Evolutionary conservation across 179 eudicot species (phyloP).

Genomic region (Beta macrorhiza): DNA sequence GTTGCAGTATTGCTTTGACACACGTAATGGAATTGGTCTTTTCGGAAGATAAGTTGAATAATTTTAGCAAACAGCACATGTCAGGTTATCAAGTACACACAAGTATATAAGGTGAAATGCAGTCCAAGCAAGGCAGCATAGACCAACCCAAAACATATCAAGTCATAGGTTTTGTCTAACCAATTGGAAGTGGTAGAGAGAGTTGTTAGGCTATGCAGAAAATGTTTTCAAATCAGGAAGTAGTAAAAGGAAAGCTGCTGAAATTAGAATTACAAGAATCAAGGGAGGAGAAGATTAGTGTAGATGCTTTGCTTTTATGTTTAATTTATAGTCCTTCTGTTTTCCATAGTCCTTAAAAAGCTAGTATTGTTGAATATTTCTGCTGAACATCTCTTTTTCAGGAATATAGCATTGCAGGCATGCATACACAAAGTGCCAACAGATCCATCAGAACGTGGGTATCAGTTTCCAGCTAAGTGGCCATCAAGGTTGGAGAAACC

Average conservation of each 20-base stretch:
- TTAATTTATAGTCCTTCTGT: not conserved
- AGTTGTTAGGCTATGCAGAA: not conserved
- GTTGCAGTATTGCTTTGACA: not conserved
- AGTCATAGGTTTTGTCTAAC: not conserved
- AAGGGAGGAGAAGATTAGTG: not conserved
- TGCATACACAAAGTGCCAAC: conserved; percentile 44
- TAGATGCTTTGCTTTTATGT: not conserved
- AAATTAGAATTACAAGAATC: not conserved
- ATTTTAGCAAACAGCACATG: not conserved
- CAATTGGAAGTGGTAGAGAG: not conserved
- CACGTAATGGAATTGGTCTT: not conserved
- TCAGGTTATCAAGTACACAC: not conserved
- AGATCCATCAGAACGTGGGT: conserved; percentile 44
- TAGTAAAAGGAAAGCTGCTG: not conserved
- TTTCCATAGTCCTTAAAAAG: not conserved
- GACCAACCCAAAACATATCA: not conserved
- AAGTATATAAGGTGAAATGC: not conserved
- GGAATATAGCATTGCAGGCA: conserved; percentile 37
- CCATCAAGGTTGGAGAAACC: conserved; percentile 39
- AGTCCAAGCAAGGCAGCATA: not conserved
- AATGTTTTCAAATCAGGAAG: not conserved
- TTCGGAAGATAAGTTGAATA: not conserved
- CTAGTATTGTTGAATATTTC: not conserved
- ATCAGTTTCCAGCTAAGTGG: conserved; percentile 40
- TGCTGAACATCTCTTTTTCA: conserved; percentile 17